Evolutionary conservation across 495 filamentous ascomycete genomes (phyloP), one percentile per base, ranked within the genome.

Genomic region (Parachaetomium inaequale): DNA sequence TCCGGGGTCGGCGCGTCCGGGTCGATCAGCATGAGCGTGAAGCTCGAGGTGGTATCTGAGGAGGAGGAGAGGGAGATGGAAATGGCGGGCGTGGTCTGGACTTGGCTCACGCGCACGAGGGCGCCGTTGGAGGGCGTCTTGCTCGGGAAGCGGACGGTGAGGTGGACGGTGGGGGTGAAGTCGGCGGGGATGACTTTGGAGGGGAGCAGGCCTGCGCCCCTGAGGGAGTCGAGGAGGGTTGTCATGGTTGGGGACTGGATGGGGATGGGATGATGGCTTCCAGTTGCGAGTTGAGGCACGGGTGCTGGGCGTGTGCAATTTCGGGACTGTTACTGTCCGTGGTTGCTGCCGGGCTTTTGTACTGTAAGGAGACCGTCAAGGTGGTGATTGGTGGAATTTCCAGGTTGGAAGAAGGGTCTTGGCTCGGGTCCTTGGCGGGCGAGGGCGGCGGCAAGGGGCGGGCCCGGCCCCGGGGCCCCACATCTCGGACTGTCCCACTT

Each of bases 1-100:
- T 45, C 40, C 14, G 54, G 54, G 17, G 54, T 57, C 12, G 54
- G 54, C 54, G 54, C 54, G 54, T 57, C 54, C 14, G 54, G 54
- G 40, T 57, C 54, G 38, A 57, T 31, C 15, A 57, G 25, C 25
- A 57, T 43, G 32, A 57, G 40, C 0, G 54, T 57, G 54, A 45
- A n/a, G 4, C 11, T n/a, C n/a, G 19, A 25, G 42, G 19, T 23
- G 42, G 17, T 23, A 10, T 46, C 42, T 7, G 43, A 46, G 43
- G n/a, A 23, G 19, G 23, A 12, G 45, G 21, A 26, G 7, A 19
- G 2, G 19, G 19, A 23, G 45, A 49, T 49, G 15, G 54, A 45
- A 19, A 45, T 21, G 26, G 11, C 21, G 26, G 54, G 54, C 15
- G 51, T 10, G 2, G n/a, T 2, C 10, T 45, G n/a, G 26, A 57